Evolutionary conservation across 768 basidiomycete genomes (phyloP), one percentile per base, ranked within the genome.

Genomic region (Austroboletus festivus): DNA sequence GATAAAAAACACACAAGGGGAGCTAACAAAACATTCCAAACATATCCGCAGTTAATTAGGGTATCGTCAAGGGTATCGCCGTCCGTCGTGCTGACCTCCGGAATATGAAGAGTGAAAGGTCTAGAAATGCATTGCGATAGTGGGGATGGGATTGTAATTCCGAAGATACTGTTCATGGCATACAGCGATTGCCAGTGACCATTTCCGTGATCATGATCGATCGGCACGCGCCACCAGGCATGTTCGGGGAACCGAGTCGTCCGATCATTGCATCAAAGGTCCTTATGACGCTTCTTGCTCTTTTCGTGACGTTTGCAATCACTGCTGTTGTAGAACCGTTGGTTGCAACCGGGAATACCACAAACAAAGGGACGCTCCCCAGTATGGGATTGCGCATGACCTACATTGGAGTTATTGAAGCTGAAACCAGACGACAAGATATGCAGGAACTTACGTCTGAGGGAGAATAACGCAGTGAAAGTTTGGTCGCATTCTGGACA

Each of bases 271-370:
- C 24, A 18, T 47, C 44, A 4, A 15, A 59, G 35, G 19, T 55
- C 54, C 41, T 60, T 62, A 22, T 66, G 65, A 51, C 65, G 64
- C 38, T 66, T 69, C 54, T 4, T 54, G 57, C 68, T 69, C 47
- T 52, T 67, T 50, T 67, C 65, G 10, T 67, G 65, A 39, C 65
- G 65, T 37, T 62, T 67, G 47, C 65, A 69, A 18, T 67, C 65
- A 11, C 65, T 69, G 35, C 51, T 65, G 46, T 67, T 67, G 50
- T 39, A 68, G 41, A 67, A 67, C 15, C 52, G 54, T 33, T 67
- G 65, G 0, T 1, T 5, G 46, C 65, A 67, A 2, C 67, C 67
- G 6, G 53, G 41, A 26, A 69, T 42, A 4, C 30, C 4, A 56
- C 65, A 67, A 1, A 1, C 19, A 50, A 56, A 68, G 1, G 61